phyloP scores from a whole-genome alignment of 2,329 filamentous ascomycete genomes.

The Davidsoniella eucalypti region DNA sequence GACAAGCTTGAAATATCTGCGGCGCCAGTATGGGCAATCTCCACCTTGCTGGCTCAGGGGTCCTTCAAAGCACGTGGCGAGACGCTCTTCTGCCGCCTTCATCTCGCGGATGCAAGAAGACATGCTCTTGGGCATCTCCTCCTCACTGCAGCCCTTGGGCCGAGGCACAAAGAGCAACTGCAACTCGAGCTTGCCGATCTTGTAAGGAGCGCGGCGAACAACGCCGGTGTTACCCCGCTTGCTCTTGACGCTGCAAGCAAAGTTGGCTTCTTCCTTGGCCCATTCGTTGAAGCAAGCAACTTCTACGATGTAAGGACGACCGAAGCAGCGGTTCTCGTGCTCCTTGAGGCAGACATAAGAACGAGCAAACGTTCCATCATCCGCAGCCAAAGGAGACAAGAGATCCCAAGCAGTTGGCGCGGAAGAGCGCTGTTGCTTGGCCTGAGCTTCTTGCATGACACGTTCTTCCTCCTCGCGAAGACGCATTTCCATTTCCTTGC shows the following conservation, averaged over 20 bases:
- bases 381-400: slow-evolving; percentile 68
- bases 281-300: slow-evolving; percentile 97
- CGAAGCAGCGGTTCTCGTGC: slow-evolving; percentile 76
- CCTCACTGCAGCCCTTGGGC: slow-evolving; percentile 70
- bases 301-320: slow-evolving; percentile 73
- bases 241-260: slow-evolving; percentile 80
- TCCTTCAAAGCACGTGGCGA: slow-evolving; percentile 68
- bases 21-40: slow-evolving; percentile 97
- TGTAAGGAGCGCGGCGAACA: slow-evolving; percentile 81
- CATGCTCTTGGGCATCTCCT: slow-evolving; percentile 99
- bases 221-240: slow-evolving; percentile 61
- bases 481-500: slow-evolving; percentile 79
- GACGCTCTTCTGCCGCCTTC: slow-evolving; percentile 70
- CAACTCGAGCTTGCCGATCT: slow-evolving; percentile 83
- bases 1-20: slow-evolving; percentile 87
- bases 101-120: slow-evolving; percentile 88
- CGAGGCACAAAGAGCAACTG: slow-evolving; percentile 91
- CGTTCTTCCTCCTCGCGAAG: slow-evolving; percentile 72
- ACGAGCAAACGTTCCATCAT: slow-evolving; percentile 86
- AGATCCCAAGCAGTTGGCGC: slow-evolving; percentile 71
- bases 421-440: slow-evolving; percentile 42
- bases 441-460: slow-evolving; percentile 45
- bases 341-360: slow-evolving; percentile 90
- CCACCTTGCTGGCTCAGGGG: slow-evolving; percentile 91
- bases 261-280: slow-evolving; percentile 70